Conservation (phyloP, 768 basidiomycete species). For the Kwoniella europaea region DNA sequence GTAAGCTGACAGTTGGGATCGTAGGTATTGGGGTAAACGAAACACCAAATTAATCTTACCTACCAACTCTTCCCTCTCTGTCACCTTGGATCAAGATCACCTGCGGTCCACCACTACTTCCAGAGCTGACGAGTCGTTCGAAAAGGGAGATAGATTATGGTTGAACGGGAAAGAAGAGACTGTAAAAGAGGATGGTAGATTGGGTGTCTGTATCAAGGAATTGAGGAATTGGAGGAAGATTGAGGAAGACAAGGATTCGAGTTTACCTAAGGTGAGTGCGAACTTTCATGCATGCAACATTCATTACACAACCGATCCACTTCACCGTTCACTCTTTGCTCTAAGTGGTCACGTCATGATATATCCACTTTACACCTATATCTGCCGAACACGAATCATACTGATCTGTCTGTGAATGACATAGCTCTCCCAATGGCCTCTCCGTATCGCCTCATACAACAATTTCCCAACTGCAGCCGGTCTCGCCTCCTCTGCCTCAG, state of each 20-base stretch:
- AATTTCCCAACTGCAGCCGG: constrained; percentile 99
- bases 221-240: constrained; percentile 77
- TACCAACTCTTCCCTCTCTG: constrained; percentile 96
- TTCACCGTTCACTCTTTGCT: too few relatives aligned
- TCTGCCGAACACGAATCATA: too few relatives aligned
- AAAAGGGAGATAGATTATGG: constrained; percentile 78
- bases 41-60: constrained; percentile 93
- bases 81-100: constrained; percentile 95
- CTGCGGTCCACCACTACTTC: constrained; percentile 92
- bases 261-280: constrained; percentile 68
- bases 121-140: constrained; percentile 75
- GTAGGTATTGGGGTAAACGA: constrained; percentile 98
- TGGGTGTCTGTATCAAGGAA: constrained; percentile 82
- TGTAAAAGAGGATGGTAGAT: constrained; percentile 78
- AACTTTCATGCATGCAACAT: background rate
- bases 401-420: too few relatives aligned
- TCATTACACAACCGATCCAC: too few relatives aligned
- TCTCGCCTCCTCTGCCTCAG: constrained; percentile 94
- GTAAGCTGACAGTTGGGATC: constrained; percentile 3
- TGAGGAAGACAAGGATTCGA: constrained; percentile 73
- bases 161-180: constrained; percentile 90
- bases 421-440: constrained; percentile 71
- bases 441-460: constrained; percentile 93
- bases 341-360: too few relatives aligned
- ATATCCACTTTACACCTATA: too few relatives aligned